A percentile compares a stretch with the other conserved stretches of the same genome.
phyloP scores from a whole-genome alignment of 2,329 filamentous ascomycete genomes.

The Cladophialophora psammophila region DNA sequence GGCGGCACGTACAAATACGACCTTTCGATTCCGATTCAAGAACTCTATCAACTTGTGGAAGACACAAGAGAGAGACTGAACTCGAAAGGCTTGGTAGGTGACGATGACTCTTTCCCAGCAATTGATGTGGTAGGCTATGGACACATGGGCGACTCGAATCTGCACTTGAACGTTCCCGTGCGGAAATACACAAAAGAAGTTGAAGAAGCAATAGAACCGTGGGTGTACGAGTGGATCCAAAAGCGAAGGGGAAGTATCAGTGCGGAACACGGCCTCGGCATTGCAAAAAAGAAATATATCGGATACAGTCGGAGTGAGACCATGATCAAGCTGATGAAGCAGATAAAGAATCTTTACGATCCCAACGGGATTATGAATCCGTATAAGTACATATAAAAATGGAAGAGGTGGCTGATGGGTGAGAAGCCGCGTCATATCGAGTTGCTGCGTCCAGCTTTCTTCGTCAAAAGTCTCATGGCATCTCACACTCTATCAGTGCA shows the following conservation, averaged over 20 bases:
- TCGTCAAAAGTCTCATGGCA: neutral
- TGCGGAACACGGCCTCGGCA: slow-evolving; percentile 90
- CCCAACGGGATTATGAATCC: slow-evolving; percentile 99
- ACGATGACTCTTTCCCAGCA: slow-evolving; percentile 77
- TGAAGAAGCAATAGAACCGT: slow-evolving; percentile 88
- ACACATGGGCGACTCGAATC: slow-evolving; percentile 96
- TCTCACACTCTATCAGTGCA: neutral
- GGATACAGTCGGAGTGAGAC: slow-evolving; percentile 89
- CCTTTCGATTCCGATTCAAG: slow-evolving; percentile 85
- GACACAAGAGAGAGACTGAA: slow-evolving; percentile 78
- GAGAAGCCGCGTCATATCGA: slow-evolving; percentile 5
- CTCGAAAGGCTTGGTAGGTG: slow-evolving; percentile 77
- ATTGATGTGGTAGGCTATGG: slow-evolving; percentile 94
- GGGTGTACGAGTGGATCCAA: slow-evolving; percentile 96
- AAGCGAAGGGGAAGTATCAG: slow-evolving; percentile 91
- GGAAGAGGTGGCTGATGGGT: neutral
- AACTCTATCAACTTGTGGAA: slow-evolving; percentile 89
- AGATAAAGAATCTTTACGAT: slow-evolving; percentile 93
- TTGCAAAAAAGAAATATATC: slow-evolving; percentile 96
- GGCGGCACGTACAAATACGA: slow-evolving; percentile 99
- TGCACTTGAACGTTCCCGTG: slow-evolving; percentile 90
- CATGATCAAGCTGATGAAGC: slow-evolving; percentile 90
- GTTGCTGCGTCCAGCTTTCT: neutral
- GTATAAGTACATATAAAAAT: slow-evolving; percentile 81
- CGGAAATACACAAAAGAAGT: slow-evolving; percentile 85